Evolutionary conservation across 805 yeast genomes (phyloP), one percentile per base, ranked within the genome.

Genomic region (Yarrowia yakushimensis): DNA sequence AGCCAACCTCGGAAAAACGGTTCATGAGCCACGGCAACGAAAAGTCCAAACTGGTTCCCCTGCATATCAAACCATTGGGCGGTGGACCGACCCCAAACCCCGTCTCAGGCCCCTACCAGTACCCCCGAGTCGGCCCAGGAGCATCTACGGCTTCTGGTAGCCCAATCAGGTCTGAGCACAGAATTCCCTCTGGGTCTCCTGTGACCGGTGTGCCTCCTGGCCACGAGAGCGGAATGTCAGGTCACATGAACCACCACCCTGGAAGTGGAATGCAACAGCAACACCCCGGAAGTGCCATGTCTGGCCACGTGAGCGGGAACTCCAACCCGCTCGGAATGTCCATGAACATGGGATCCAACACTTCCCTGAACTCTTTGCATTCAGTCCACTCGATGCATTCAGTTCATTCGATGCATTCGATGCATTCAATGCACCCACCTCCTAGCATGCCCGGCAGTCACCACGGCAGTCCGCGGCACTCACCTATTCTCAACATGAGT

Each of bases 21-120:
- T 52, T 34, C 59, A 34, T 52, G 43, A 52, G 59, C 43, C 59
- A 52, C 20, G 59, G 59, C 17, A 52, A 25, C 59, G 59, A 36
- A 12, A 52, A 52, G 22, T 12, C 31, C 43, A 52, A 52, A 6
- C 34, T 52, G 31, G 59, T 43, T 20, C 59, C 59, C 2, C 20
- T 52, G 43, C 59, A 52, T 52, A 36, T 52, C 43, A 52, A 52
- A 25, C 59, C 59, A 30, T 20, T 52, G 22, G 41, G 39, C 2
- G 36, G 54, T 18, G 22, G 13, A 31, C 28, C 5, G 27, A n/a
- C 22, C 13, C 54, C 37, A 3, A 20, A 13, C 9, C 36, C 7
- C 4, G 41, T 34, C 4, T n/a, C 42, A 13, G 59, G 59, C n/a
- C 59, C 59, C 18, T 52, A 17, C 59, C 34, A 52, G 59, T 36